Evolutionary conservation across 2,329 filamentous ascomycete genomes (phyloP), one percentile per base, ranked within the genome.

Genomic region (Sclerotiophoma versabilis): DNA sequence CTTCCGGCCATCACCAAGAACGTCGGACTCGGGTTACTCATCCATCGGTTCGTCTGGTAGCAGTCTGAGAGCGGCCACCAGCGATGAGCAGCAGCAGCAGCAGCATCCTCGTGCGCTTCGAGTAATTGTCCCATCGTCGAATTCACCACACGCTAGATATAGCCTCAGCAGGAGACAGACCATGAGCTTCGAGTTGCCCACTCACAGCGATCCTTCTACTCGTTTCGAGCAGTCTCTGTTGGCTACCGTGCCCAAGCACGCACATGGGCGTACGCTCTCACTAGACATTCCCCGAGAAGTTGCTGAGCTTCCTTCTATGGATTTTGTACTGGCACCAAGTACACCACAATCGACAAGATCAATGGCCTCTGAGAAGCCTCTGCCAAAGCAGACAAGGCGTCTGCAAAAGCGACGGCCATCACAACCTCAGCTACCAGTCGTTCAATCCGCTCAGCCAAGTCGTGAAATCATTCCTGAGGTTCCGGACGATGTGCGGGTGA

Each of bases 21-120:
- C 74, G 33, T 60, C 68, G 1, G 75, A 77, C 48, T 77, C 75
- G 9, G 75, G 75, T 0, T 77, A 77, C 53, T 76, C 73, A 3
- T 76, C 75, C 43, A 66, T 67, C 5, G 26, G 39, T 12, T 54
- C 51, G n/a, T 49, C 41, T 20, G 34, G 23, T 38, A 29, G 33
- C 29, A 46, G 45, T 11, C 8, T 44, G 4, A 45, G 41, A 45
- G 34, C 25, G 8, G 14, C 19, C 45, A 36, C 10, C 5, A 25
- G 23, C n/a, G 45, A 33, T 6, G 39, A 49, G n/a, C 45, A 54
- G 29, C 51, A 33, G 14, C 32, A 30, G 32, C 38, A 50, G 17
- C 39, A 50, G 22, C 23, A 44, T 39, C 48, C 39, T 29, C 32
- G 25, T 17, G 46, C 33, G 17, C 51, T 54, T 34, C 51, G 45